Conservation (phyloP, 139 green algal species). For the Micromonas pusilla region DNA sequence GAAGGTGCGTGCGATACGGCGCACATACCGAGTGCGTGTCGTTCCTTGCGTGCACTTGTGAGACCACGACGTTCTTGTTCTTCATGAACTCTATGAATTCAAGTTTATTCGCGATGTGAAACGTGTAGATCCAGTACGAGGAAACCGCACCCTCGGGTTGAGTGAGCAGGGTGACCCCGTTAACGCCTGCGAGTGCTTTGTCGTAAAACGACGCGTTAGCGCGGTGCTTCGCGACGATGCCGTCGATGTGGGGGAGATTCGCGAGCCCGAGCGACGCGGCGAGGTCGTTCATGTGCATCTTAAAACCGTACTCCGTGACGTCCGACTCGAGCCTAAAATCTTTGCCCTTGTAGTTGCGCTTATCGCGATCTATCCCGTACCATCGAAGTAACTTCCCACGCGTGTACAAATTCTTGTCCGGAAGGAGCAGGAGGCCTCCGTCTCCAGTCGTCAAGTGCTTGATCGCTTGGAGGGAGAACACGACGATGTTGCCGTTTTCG, state of each 20-base stretch:
- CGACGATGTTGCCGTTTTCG: background rate
- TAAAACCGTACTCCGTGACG: conserved; percentile 19
- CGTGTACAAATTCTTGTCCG: conserved; percentile 16
- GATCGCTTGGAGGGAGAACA: conserved; percentile 12
- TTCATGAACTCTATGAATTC: conserved; percentile 23
- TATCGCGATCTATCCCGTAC: conserved; percentile 16
- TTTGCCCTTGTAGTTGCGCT: conserved; percentile 23
- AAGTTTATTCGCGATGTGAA: conserved; percentile 10
- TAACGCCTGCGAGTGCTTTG: background rate
- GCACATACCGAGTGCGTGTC: conserved; percentile 9
- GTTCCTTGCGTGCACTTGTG: conserved; percentile 17
- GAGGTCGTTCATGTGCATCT: conserved; percentile 27
- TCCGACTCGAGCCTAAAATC: conserved; percentile 22
- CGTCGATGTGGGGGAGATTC: conserved; percentile 1
- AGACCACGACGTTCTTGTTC: background rate
- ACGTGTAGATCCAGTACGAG: conserved; percentile 21
- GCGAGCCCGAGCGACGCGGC: conserved; percentile 2
- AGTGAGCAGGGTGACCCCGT: background rate
- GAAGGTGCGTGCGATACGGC: background rate
- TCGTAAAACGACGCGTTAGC: conserved; percentile 5
- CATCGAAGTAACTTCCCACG: conserved; percentile 1
- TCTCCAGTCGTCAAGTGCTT: conserved; percentile 19
- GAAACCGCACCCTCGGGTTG: background rate
- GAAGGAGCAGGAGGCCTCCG: conserved; percentile 5
- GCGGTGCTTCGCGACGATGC: background rate